phyloP scores from a whole-genome alignment of 345 rosid genomes.

The Acer yangbiense region DNA sequence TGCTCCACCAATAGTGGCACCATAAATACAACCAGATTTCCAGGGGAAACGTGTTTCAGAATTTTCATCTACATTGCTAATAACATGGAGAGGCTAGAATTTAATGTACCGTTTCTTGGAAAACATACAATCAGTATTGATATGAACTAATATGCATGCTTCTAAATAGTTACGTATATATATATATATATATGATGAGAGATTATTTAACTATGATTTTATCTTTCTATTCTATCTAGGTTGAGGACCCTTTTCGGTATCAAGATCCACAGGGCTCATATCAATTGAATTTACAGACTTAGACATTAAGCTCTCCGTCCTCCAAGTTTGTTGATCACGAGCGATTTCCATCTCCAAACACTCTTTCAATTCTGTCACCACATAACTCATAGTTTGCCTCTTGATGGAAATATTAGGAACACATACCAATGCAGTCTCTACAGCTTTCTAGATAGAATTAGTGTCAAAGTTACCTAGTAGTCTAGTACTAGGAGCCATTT shows the following conservation, averaged over 20 bases:
- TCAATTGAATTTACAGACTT: constrained; percentile 21
- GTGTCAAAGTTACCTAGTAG: constrained; percentile 17
- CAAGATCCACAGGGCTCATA: constrained; percentile 14
- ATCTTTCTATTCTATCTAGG: constrained; percentile 12
- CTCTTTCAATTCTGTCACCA: constrained; percentile 30
- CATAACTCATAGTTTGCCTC: constrained; percentile 39
- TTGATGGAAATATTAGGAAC: constrained; percentile 22
- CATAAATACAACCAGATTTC: too few species aligned
- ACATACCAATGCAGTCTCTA: constrained; percentile 39
- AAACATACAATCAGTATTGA: too few species aligned
- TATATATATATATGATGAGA: too few species aligned
- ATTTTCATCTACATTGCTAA: too few species aligned
- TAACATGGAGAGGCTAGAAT: too few species aligned
- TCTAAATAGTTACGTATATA: too few species aligned
- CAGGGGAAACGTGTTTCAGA: too few species aligned
- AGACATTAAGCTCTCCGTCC: background rate
- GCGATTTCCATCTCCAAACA: constrained; percentile 28
- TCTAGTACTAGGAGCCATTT: too few species aligned
- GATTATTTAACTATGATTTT: too few species aligned
- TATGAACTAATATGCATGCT: too few species aligned
- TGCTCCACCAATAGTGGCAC: too few species aligned
- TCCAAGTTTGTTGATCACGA: background rate
- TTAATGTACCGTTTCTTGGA: too few species aligned
- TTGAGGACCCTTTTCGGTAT: constrained; percentile 18
- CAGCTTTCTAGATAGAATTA: constrained; percentile 35